Evolutionary conservation across 805 yeast genomes (phyloP), one percentile per base, ranked within the genome.

Genomic region (Ogataea kodamae): DNA sequence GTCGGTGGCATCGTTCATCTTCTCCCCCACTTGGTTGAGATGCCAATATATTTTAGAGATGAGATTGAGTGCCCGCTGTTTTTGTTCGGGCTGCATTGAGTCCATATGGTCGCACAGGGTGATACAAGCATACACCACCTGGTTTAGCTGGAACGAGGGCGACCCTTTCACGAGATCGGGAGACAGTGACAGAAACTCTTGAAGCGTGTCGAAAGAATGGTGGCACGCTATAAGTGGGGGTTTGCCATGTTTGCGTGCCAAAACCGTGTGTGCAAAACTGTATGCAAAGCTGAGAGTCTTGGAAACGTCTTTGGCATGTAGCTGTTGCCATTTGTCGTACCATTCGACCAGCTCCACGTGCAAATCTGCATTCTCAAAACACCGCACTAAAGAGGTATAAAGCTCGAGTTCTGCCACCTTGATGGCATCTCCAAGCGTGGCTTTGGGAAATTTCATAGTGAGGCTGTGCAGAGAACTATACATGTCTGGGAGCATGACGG

Each of bases 41-140:
- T 72, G 76, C 81, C 81, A 76, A 41, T 75, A 76, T 6, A 72
- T 67, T 35, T 64, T 63, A 0, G 79, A 67, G 26, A 77, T 72
- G 8, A 73, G 48, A 40, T 61, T 70, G 26, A 76, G 45, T 2
- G 72, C 50, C 37, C 55, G 61, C 14, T 63, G 64, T 34, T 62
- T 64, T 37, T 68, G 67, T n/a, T 59, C 50, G 5, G 52, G 49
- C 20, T 57, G 57, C 54, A 68, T 64, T 41, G 59, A 51, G 30
- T 58, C 59, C 11, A 73, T 50, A 40, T 61, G 67, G 29, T 73
- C 77, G 46, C 74, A 70, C 15, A 76, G 53, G 0, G 76, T 68
- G 22, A 74, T 48, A 46, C 78, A 72, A 0, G 78, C 68, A 49
- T 74, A 76, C 5, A 75, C 72, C 12, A 75, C 62, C 42, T 74